Conservation (phyloP, 148 eudicot species). For the Fagopyrum tataricum region DNA sequence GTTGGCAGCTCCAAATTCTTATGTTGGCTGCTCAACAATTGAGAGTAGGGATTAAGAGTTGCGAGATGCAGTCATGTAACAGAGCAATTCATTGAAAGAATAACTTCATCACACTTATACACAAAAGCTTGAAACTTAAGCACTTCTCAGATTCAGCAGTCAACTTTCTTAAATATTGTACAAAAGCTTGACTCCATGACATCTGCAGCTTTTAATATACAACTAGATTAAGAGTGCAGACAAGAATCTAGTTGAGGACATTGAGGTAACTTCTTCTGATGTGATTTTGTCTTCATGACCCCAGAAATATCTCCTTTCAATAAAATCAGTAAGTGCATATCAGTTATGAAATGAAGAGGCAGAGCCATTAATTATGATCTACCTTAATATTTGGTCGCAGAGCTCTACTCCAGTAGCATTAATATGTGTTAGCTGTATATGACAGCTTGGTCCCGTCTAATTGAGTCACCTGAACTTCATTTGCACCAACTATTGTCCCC, state of each 20-base stretch:
- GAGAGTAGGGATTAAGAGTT: no score
- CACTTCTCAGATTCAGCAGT: background rate
- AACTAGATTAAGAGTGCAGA: background rate
- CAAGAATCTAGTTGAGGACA: no score
- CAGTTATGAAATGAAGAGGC: no score
- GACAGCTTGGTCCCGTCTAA: slow-evolving; percentile 81
- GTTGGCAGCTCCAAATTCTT: no score
- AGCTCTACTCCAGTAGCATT: slow-evolving; percentile 81
- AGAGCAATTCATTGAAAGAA: background rate
- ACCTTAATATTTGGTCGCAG: no score
- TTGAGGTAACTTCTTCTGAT: background rate
- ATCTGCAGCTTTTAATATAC: background rate
- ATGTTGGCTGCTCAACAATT: no score
- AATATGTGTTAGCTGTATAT: slow-evolving; percentile 88
- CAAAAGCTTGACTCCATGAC: background rate
- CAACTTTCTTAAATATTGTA: background rate
- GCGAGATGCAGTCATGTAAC: no score
- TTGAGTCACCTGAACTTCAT: slow-evolving; percentile 90
- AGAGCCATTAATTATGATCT: no score
- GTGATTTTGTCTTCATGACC: background rate
- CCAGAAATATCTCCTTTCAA: no score
- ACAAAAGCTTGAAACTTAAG: background rate
- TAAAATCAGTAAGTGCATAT: no score
- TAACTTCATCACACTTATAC: background rate
- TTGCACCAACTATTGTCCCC: slow-evolving; percentile 78